phyloP scores from a whole-genome alignment of 73 alveolate species.

The Paramecium sonneborni region DNA sequence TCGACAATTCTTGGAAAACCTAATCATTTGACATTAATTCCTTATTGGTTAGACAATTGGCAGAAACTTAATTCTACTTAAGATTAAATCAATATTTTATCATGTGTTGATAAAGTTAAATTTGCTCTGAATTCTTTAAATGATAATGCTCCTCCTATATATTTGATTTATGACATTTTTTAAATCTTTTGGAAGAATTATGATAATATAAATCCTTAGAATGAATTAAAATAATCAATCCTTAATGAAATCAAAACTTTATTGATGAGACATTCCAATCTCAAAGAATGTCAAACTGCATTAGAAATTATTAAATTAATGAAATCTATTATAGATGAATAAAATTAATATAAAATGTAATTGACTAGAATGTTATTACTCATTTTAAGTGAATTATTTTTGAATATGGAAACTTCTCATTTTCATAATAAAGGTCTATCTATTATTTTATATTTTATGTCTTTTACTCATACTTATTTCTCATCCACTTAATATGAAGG shows the following conservation, averaged over 20 bases:
- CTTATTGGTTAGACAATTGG: conserved; percentile 12
- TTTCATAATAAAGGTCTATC: background rate
- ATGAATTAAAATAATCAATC: background rate
- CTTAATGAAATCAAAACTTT: background rate
- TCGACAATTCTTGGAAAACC: background rate
- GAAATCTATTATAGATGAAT: background rate
- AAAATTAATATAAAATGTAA: background rate
- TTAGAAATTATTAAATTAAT: background rate
- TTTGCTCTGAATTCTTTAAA: background rate
- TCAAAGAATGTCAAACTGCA: background rate
- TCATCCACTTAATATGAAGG: conserved; percentile 2
- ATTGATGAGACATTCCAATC: background rate
- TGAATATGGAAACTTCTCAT: background rate
- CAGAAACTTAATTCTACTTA: background rate
- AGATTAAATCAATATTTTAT: background rate
- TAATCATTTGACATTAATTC: background rate
- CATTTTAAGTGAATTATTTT: background rate
- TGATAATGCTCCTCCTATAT: background rate
- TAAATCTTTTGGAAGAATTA: background rate
- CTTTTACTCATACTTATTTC: conserved; percentile 55
- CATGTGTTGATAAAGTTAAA: conserved; percentile 38
- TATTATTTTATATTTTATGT: conserved; percentile 21
- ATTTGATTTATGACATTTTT: background rate
- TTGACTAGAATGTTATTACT: background rate
- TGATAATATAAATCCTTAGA: background rate